Evolutionary conservation across 139 green algal species (phyloP).

Genomic region (Coelastrella sp.): DNA sequence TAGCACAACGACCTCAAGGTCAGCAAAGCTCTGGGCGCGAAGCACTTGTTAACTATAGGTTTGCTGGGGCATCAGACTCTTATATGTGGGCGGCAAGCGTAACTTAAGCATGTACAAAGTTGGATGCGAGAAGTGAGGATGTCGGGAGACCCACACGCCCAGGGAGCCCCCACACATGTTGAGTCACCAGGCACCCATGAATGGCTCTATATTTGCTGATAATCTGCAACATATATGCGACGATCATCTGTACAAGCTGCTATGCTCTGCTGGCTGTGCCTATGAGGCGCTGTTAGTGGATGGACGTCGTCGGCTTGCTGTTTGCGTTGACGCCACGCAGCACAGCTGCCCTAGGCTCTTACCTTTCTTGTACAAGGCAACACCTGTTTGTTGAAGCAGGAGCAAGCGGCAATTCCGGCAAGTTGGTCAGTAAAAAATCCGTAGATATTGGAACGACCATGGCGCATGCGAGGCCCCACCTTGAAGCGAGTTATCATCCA

Average conservation of each 20-base stretch:
- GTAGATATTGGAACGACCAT: slow-evolving; percentile 3
- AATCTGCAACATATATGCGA: no score
- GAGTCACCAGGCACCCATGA: no score
- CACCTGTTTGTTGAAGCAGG: neutral
- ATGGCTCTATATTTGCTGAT: no score
- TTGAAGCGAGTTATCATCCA: slow-evolving; percentile 34
- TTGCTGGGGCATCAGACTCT: no score
- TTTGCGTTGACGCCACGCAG: neutral
- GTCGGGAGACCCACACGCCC: no score
- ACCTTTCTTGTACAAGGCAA: slow-evolving; percentile 40
- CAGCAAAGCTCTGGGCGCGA: neutral
- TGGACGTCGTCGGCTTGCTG: slow-evolving; percentile 2
- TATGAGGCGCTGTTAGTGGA: neutral
- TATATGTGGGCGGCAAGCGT: no score
- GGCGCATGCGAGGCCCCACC: neutral
- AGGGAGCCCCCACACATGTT: no score
- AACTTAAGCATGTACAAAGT: no score
- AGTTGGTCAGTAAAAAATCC: neutral
- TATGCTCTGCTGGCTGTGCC: no score
- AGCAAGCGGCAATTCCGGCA: neutral
- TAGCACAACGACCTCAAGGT: neutral
- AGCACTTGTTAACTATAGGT: neutral
- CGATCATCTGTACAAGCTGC: no score
- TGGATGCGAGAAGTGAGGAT: no score
- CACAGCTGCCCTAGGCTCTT: neutral